phyloP scores from a whole-genome alignment of 345 rosid genomes.

The Eucalyptus marginata region DNA sequence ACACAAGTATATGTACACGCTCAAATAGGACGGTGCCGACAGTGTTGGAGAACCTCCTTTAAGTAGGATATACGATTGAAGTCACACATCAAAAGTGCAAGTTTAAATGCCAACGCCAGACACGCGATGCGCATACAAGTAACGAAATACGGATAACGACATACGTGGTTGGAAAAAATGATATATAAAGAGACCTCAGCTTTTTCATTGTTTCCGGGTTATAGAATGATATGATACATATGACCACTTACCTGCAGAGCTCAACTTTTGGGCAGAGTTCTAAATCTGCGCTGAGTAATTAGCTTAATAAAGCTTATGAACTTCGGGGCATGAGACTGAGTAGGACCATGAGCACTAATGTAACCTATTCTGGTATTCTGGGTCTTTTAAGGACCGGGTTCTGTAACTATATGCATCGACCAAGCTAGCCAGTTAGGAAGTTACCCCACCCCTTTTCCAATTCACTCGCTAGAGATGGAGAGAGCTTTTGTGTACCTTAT shows the following conservation, averaged over 20 bases:
- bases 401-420: background rate
- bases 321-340: background rate
- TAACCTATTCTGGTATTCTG: background rate
- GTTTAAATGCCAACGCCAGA: background rate
- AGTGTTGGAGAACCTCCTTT: background rate
- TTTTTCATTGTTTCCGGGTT: background rate
- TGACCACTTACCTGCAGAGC: background rate
- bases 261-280: background rate
- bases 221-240: background rate
- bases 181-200: background rate
- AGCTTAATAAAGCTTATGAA: background rate
- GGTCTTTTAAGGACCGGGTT: background rate
- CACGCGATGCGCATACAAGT: background rate
- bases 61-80: background rate
- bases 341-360: background rate
- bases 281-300: background rate
- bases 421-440: background rate
- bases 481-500: constrained; percentile 35
- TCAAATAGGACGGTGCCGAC: background rate
- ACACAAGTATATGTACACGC: background rate
- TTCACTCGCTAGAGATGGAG: background rate
- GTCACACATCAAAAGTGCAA: background rate
- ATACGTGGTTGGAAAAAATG: background rate
- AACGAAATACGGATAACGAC: background rate
- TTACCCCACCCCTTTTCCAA: background rate